These are phyloP conservation scores for Moniliella sp. DNA, from an alignment of 1,284 basidiomycete genomes.

Conservation along the genomic window DNA sequence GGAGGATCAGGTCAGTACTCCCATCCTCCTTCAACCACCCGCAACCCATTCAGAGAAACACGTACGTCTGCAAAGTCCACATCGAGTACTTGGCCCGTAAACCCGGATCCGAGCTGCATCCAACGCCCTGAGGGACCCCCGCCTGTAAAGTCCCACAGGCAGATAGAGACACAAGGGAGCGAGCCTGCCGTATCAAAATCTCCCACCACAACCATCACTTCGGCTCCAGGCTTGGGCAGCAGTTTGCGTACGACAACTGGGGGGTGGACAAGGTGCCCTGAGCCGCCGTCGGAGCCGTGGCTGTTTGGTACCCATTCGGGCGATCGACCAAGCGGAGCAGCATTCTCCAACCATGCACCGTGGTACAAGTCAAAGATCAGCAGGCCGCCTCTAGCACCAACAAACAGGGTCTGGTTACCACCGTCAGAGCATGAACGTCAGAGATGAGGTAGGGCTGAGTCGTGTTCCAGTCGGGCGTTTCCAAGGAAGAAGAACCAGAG, in stretches of 20 bases:
- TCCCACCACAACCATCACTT: constrained; percentile 59
- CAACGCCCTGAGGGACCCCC: constrained; percentile 60
- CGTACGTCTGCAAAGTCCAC: constrained; percentile 53
- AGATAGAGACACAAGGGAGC: constrained; percentile 55
- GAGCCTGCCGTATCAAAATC: constrained; percentile 60
- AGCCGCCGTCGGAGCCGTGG: constrained; percentile 7
- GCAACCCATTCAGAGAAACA: constrained; percentile 13
- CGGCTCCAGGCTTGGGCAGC: constrained; percentile 45
- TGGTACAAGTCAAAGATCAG: constrained; percentile 15
- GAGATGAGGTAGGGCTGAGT: too few relatives aligned
- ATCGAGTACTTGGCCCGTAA: constrained; percentile 58
- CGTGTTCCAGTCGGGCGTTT: too few relatives aligned
- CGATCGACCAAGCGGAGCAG: too few relatives aligned
- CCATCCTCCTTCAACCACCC: too few relatives aligned
- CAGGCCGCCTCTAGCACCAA: constrained; percentile 25
- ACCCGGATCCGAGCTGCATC: constrained; percentile 62
- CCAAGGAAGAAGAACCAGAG: too few relatives aligned
- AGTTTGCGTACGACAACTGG: constrained; percentile 66
- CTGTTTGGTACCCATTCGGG: too few relatives aligned
- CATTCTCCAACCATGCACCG: constrained; percentile 11
- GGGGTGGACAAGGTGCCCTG: constrained; percentile 39
- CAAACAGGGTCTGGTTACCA: constrained; percentile 15
- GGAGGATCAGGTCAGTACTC: too few relatives aligned
- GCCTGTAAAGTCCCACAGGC: constrained; percentile 49
- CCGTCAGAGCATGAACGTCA: too few relatives aligned